Conservation (phyloP, 495 filamentous ascomycete species). For the Emericellopsis terricola region DNA sequence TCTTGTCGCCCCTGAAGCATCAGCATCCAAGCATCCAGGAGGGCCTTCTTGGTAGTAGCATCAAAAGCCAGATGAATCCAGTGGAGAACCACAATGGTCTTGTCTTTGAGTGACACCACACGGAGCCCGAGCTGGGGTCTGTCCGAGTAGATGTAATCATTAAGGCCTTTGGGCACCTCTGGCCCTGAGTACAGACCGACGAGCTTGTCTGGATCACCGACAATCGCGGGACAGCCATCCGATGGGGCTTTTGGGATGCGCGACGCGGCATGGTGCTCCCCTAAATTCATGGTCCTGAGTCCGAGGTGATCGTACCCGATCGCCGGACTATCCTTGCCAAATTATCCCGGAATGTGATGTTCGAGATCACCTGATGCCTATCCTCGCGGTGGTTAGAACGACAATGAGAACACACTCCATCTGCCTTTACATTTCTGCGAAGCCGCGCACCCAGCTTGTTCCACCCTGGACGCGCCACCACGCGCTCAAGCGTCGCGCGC, state of each 20-base stretch:
- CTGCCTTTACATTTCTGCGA: conserved; percentile 10
- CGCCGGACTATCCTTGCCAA: conserved; percentile 13
- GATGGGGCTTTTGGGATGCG: conserved; percentile 10
- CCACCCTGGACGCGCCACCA: conserved; percentile 20
- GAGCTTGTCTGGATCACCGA: conserved; percentile 10
- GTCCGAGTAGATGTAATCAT: conserved; percentile 23
- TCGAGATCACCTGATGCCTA: conserved; percentile 17
- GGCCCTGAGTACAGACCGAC: conserved; percentile 6
- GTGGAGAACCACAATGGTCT: conserved; percentile 24
- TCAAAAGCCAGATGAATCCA: conserved; percentile 33
- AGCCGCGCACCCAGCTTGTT: conserved; percentile 22
- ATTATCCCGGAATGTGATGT: conserved; percentile 23
- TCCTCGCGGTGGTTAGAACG: conserved; percentile 1
- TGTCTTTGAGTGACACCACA: conserved; percentile 27
- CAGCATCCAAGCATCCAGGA: conserved; percentile 18
- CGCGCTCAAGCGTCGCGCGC: conserved; percentile 10
- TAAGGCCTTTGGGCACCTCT: conserved; percentile 14
- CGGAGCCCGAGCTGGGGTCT: conserved; percentile 27
- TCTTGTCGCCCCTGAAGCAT: conserved; percentile 8
- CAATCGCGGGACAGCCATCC: conserved; percentile 5
- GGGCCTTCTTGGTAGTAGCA: conserved; percentile 18
- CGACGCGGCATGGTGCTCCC: conserved; percentile 15
- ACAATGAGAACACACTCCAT: conserved; percentile 3
- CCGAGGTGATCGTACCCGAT: conserved; percentile 14
- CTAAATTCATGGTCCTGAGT: conserved; percentile 7